Base-by-base conservation (phyloP, 2,329 filamentous ascomycete species). In the Cladophialophora psammophila region DNA sequence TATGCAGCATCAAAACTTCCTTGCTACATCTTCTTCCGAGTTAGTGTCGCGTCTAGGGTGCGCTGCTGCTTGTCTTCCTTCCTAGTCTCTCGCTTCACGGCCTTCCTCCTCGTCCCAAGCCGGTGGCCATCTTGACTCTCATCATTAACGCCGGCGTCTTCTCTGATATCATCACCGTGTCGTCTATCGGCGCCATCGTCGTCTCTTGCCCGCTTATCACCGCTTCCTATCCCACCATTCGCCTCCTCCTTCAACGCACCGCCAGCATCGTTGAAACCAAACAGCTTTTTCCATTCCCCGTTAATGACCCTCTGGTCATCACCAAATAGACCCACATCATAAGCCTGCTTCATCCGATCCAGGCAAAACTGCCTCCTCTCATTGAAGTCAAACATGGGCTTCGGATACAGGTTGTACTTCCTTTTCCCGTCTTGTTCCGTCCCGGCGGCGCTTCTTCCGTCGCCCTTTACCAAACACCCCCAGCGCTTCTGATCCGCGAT, bases 371-470 rank as follows among this genome's bases (percentile, higher is more conserved):
- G 81, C 60, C 89, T 84, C 71, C 88, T 80, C 75, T 87, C 83
- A 18, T 80, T 76, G 74, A 93, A 94, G 77, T 93, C 90, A 75
- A 94, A 91, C 86, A 93, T 93, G 1, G 90, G 90, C 75, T 89
- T 89, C 0, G 90, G 90, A 75, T 93, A 94, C 0, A 78, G 67
- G 40, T 74, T 77, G 20, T 83, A 78, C 78, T 6, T 55, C 54
- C 13, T 55, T 82, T 38, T 34, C 5, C 36, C 56, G 3, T 35
- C 59, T 18, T 26, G 55, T 10, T 60, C 75, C 34, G 82, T 75
- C 9, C 45, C 18, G 5, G 26, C 26, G 26, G 26, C 26, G 26
- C 26, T 26, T 26, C n/a, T 18, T 1, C 84, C 84, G 69, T 88
- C 83, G 0, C 86, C 87, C 54, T 81, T 85, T 61, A 91, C 79